These are phyloP conservation scores for Penicillium cataractarum DNA, from an alignment of 495 filamentous ascomycete genomes.

Conservation along the genomic window DNA sequence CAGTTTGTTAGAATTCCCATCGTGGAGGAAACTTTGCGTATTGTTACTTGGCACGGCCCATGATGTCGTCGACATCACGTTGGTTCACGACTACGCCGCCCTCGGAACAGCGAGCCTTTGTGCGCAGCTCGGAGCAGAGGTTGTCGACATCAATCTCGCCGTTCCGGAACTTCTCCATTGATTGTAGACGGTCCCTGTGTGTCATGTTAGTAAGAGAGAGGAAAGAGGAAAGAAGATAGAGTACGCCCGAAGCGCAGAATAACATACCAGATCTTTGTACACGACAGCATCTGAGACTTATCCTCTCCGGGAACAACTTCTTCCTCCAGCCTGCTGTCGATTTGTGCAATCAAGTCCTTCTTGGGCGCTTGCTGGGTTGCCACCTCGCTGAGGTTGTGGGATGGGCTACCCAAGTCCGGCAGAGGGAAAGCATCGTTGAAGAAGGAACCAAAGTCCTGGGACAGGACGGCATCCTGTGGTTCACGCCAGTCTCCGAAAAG, in stretches of 20 bases:
- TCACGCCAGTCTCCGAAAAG: slow-evolving; percentile 95
- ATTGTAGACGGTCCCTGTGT: slow-evolving; percentile 85
- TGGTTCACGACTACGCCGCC: slow-evolving; percentile 89
- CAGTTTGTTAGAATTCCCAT: slow-evolving; percentile 5
- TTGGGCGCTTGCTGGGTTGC: slow-evolving; percentile 54
- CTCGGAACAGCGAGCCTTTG: slow-evolving; percentile 95
- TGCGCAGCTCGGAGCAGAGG: slow-evolving; percentile 89
- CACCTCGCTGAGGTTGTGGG: slow-evolving; percentile 61
- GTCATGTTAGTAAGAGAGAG: slow-evolving; percentile 14
- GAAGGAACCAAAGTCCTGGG: slow-evolving; percentile 73
- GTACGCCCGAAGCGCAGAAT: neutral
- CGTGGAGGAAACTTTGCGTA: neutral
- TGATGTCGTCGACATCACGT: slow-evolving; percentile 81
- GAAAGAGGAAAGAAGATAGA: neutral
- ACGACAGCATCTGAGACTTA: slow-evolving; percentile 69
- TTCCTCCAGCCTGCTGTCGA: slow-evolving; percentile 68
- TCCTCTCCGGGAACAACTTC: slow-evolving; percentile 70
- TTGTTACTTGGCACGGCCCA: slow-evolving; percentile 56
- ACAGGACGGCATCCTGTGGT: slow-evolving; percentile 72
- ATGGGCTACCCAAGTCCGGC: slow-evolving; percentile 74
- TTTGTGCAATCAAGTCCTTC: slow-evolving; percentile 71
- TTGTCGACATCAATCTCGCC: slow-evolving; percentile 92
- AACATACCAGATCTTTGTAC: slow-evolving; percentile 90
- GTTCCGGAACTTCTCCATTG: slow-evolving; percentile 80
- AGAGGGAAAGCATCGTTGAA: slow-evolving; percentile 87